These are phyloP conservation scores for Sclerotiophoma versabilis DNA, from an alignment of 2,329 filamentous ascomycete genomes.

Conservation along the genomic window DNA sequence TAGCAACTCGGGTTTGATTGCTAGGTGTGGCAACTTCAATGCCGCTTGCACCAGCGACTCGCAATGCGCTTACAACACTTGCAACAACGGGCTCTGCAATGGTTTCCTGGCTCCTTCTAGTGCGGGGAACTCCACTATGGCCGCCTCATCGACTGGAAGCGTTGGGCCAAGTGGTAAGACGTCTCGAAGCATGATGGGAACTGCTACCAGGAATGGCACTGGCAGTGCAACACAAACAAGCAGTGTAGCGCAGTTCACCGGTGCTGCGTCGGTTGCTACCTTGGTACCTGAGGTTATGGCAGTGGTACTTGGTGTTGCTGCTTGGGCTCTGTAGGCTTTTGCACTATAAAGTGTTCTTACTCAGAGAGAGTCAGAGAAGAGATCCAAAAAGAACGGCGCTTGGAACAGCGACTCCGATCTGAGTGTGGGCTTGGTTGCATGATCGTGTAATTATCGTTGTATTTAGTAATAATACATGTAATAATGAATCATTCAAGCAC, in stretches of 20 bases:
- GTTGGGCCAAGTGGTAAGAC: neutral
- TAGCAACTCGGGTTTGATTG: conserved; percentile 20
- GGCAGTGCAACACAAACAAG: conserved; percentile 10
- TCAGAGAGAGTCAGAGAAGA: too few species aligned
- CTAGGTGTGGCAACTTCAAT: conserved; percentile 29
- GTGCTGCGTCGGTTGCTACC: conserved; percentile 21
- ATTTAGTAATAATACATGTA: neutral
- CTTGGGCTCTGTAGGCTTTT: conserved; percentile 21
- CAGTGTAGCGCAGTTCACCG: conserved; percentile 21
- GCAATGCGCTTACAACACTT: conserved; percentile 27
- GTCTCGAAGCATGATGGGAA: neutral
- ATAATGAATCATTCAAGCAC: neutral
- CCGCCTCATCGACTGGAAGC: conserved; percentile 7
- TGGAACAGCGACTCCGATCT: neutral
- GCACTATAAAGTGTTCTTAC: neutral
- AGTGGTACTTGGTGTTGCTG: conserved; percentile 18
- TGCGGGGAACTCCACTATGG: conserved; percentile 10
- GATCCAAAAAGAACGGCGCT: neutral
- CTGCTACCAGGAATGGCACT: neutral
- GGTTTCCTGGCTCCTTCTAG: conserved; percentile 16
- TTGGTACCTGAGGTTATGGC: conserved; percentile 20
- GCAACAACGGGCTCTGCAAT: conserved; percentile 27
- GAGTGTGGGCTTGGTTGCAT: neutral
- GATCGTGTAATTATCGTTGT: neutral
- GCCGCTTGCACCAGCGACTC: conserved; percentile 20